Conservation (phyloP, 495 filamentous ascomycete species). For the Hyaloscypha finlandica region DNA sequence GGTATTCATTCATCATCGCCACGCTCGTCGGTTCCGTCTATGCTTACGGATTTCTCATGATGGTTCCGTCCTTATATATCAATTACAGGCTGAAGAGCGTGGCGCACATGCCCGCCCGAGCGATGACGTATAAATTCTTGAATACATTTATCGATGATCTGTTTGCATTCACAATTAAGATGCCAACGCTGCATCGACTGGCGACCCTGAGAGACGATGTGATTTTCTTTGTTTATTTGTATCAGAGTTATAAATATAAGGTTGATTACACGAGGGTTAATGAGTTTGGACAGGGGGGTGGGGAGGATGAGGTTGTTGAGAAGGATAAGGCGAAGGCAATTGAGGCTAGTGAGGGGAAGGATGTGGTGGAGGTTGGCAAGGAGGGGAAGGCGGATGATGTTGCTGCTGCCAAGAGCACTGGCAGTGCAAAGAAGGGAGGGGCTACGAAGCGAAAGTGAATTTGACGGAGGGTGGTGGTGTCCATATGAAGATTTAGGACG, state of each 20-base stretch:
- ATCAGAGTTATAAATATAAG: constrained; percentile 91
- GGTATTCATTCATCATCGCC: constrained; percentile 90
- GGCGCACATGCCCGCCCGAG: constrained; percentile 93
- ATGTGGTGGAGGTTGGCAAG: constrained; percentile 61
- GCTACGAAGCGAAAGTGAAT: constrained; percentile 52
- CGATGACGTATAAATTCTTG: constrained; percentile 97
- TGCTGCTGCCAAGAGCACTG: constrained; percentile 26
- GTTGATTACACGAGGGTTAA: constrained; percentile 92
- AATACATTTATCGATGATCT: constrained; percentile 73
- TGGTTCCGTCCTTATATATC: constrained; percentile 97
- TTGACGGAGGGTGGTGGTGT: too few species aligned
- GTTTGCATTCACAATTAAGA: constrained; percentile 98
- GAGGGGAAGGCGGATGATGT: constrained; percentile 39
- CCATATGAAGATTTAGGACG: too few species aligned
- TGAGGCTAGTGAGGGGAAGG: constrained; percentile 58
- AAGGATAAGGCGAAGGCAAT: constrained; percentile 43
- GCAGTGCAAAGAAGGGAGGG: constrained; percentile 40
- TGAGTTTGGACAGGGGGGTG: constrained; percentile 96
- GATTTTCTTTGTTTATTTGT: constrained; percentile 98
- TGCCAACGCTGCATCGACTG: constrained; percentile 93
- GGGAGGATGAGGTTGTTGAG: constrained; percentile 64
- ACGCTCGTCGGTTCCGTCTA: constrained; percentile 96
- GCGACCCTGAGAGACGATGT: constrained; percentile 93
- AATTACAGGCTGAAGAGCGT: constrained; percentile 97
- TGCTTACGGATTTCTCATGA: constrained; percentile 98